Base-by-base conservation (phyloP, 352 stramenopile species). In the Lagenidium giganteum region DNA sequence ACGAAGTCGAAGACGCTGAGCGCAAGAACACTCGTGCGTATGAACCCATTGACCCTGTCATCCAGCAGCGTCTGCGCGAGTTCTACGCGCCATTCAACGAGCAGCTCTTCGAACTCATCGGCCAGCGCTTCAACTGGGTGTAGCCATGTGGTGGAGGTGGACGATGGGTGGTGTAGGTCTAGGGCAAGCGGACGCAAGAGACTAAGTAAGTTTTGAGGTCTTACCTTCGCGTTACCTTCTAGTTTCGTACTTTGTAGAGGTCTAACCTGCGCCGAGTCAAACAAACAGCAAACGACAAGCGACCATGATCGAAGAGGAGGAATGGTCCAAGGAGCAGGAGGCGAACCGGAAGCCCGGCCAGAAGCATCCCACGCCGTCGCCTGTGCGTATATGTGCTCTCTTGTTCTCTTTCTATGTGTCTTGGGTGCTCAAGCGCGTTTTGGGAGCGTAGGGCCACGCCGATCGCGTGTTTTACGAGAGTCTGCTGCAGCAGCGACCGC, bases 381-480 rank as follows among this genome's bases (percentile, higher is more conserved):
- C 82, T 5, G 77, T 89, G 42, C 45, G 76, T 52, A 8, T 17
- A 47, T 30, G 7, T 18, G 12, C 13, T 39, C 32, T 38, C 32
- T 38, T 18, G 11, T 38, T 38, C 32, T 18, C 11, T 38, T 20
- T 38, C 11, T 13, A 21, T 38, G n/a, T 22, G 21, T 30, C 20
- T 37, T 38, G 32, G 32, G 11, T 38, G 11, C 16, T 13, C 11
- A 38, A 13, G 11, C 32, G 32, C 11, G 11, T 18, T 20, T 38
- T 38, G 32, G 32, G 11, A 38, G 11, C 11, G 13, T 22, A 93
- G 70, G 84, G 82, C 41, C 91, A 86, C 56, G 82, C 82, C 25
- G 84, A 95, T 38, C 79, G 84, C 43, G 84, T 95, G 12, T 95
- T 95, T 59, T 95, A 95, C 54, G 84, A 95, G 66, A 94, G 82